Evolutionary conservation across 2,329 filamentous ascomycete species (phyloP).

Genomic region (Beauveria pseudobassiana): DNA sequence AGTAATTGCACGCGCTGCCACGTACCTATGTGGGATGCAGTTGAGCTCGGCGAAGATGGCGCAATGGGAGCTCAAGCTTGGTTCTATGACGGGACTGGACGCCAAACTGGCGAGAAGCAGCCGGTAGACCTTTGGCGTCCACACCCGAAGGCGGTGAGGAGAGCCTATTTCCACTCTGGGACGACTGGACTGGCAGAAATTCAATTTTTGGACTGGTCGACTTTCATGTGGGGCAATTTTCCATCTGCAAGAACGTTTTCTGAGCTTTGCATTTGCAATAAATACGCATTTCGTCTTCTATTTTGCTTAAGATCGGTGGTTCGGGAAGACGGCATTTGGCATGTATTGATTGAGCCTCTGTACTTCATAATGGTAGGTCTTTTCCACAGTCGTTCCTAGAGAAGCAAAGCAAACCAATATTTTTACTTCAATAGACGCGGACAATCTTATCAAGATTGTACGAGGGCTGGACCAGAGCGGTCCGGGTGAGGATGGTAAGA

Average conservation of each 20-base stretch:
- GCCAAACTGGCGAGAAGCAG: slow-evolving; percentile 29
- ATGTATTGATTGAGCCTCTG: background rate
- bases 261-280: background rate
- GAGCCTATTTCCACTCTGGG: slow-evolving; percentile 16
- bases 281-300: background rate
- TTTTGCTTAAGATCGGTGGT: background rate
- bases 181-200: slow-evolving; percentile 36
- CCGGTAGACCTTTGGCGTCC: slow-evolving; percentile 26
- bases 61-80: background rate
- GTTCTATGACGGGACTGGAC: slow-evolving; percentile 6
- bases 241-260: slow-evolving; percentile 4
- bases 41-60: background rate
- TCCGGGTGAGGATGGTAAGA: slow-evolving; percentile 36
- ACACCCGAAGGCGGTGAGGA: slow-evolving; percentile 37
- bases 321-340: background rate
- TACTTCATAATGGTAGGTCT: background rate
- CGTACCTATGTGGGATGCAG: slow-evolving; percentile 3
- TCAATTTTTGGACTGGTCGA: slow-evolving; percentile 29
- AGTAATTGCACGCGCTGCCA: background rate
- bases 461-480: slow-evolving; percentile 48
- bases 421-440: slow-evolving; percentile 18
- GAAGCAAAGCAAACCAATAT: background rate
- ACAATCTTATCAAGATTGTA: slow-evolving; percentile 42
- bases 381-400: background rate
- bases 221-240: slow-evolving; percentile 8